phyloP scores from a whole-genome alignment of 257 asterid genomes.

The Gentiana straminea region DNA sequence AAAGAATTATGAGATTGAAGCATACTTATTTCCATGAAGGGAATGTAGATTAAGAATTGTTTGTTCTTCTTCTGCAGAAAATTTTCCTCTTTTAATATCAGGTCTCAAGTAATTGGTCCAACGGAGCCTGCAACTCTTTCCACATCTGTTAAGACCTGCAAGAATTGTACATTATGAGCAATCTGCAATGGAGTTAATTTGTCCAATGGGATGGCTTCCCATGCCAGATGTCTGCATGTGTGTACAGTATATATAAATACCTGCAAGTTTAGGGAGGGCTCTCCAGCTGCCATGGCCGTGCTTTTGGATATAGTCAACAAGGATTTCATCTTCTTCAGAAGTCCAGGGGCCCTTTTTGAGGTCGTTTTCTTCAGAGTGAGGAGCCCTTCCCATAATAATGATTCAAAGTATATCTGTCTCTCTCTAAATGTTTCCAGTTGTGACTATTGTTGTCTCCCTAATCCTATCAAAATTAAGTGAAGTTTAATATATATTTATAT shows the following conservation, averaged over 20 bases:
- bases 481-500: conserved; percentile 19
- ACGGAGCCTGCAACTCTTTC: conserved; percentile 29
- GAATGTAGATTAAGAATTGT: conserved; percentile 18
- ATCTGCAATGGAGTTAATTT: too few relatives aligned
- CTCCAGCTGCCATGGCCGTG: conserved; percentile 96
- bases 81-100: conserved; percentile 27
- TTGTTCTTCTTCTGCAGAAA: conserved; percentile 23
- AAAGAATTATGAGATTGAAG: not conserved
- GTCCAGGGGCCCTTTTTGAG: conserved; percentile 97
- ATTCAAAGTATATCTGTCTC: too few relatives aligned
- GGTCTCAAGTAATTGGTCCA: conserved; percentile 30
- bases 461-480: conserved; percentile 47
- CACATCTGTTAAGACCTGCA: conserved; percentile 24
- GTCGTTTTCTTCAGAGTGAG: conserved; percentile 56
- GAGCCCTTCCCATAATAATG: conserved; percentile 60
- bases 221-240: too few relatives aligned
- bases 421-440: conserved; percentile 2
- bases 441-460: conserved; percentile 31
- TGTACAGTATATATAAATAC: conserved; percentile 17
- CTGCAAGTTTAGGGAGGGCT: conserved; percentile 80
- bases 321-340: conserved; percentile 76
- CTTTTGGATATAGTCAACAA: conserved; percentile 46
- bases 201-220: too few relatives aligned
- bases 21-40: conserved; percentile 21
- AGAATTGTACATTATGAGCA: not conserved